Evolutionary conservation across 2,329 filamentous ascomycete genomes (phyloP).

Genomic region (Neofusicoccum ribis): DNA sequence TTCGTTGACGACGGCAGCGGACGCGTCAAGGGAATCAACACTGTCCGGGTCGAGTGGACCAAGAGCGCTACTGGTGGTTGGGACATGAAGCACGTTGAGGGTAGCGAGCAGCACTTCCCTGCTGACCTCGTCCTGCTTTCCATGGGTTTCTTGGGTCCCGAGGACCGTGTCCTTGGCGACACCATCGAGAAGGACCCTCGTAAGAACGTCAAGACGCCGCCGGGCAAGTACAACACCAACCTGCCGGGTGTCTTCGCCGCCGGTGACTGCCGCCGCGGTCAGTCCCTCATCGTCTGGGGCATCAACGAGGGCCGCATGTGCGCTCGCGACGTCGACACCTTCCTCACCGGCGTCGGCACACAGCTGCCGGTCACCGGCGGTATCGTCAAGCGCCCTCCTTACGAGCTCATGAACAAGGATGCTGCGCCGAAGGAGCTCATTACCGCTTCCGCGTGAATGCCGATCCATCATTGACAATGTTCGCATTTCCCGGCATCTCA

Average conservation of each 20-base stretch:
- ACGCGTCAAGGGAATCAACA: constrained; percentile 94
- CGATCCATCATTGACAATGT: not conserved
- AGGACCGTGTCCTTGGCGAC: constrained; percentile 83
- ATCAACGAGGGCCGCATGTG: constrained; percentile 96
- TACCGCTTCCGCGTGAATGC: constrained; percentile 32
- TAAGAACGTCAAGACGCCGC: constrained; percentile 94
- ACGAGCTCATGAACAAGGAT: constrained; percentile 61
- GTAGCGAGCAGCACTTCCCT: constrained; percentile 92
- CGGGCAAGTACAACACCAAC: constrained; percentile 86
- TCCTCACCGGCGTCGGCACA: constrained; percentile 73
- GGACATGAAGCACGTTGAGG: constrained; percentile 98
- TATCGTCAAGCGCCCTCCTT: constrained; percentile 81
- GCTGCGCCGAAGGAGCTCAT: constrained; percentile 41
- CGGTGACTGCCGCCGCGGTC: constrained; percentile 90
- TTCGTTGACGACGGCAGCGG: constrained; percentile 88
- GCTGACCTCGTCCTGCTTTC: constrained; percentile 91
- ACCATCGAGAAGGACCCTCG: constrained; percentile 86
- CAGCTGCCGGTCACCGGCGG: constrained; percentile 87
- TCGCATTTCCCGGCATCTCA: not conserved
- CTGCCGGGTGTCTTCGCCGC: constrained; percentile 87
- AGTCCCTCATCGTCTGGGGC: constrained; percentile 96
- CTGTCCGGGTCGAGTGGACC: constrained; percentile 92
- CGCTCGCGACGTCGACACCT: constrained; percentile 88
- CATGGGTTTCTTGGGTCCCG: constrained; percentile 96
- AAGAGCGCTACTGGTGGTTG: constrained; percentile 85